Evolutionary conservation across 495 filamentous ascomycete species (phyloP).

Genomic region (Parachaetomium inaequale): DNA sequence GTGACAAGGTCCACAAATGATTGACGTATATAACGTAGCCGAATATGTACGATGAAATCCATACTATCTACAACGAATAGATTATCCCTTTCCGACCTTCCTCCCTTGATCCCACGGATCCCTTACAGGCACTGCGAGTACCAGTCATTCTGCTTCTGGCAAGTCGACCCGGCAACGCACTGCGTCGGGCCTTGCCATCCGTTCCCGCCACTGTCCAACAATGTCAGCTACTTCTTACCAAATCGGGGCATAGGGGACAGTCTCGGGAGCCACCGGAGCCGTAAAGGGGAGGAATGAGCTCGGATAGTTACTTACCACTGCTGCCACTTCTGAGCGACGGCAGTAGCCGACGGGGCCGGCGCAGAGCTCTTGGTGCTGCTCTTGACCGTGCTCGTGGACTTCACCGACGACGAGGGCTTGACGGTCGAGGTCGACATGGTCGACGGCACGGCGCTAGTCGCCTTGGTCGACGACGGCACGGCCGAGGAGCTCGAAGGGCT

Average conservation of each 20-base stretch:
- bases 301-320: too few relatives aligned
- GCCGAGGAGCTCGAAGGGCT: slow-evolving; percentile 2
- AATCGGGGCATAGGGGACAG: too few relatives aligned
- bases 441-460: slow-evolving; percentile 18
- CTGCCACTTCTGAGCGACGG: slow-evolving; percentile 17
- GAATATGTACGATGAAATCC: not conserved
- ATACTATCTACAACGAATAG: not conserved
- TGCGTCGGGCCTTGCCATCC: slow-evolving; percentile 23
- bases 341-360: slow-evolving; percentile 5
- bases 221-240: too few relatives aligned
- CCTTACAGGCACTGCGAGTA: slow-evolving; percentile 48
- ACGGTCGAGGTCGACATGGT: slow-evolving; percentile 21
- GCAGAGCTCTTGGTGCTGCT: slow-evolving; percentile 17
- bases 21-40: too few relatives aligned
- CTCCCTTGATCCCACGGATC: not conserved
- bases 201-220: slow-evolving; percentile 23
- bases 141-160: slow-evolving; percentile 30
- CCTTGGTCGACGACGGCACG: slow-evolving; percentile 10
- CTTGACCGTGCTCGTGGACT: not conserved
- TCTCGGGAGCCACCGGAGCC: too few relatives aligned
- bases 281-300: too few relatives aligned
- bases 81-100: not conserved
- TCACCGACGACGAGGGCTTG: slow-evolving; percentile 3
- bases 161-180: slow-evolving; percentile 22
- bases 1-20: too few relatives aligned